Conservation (phyloP, 768 basidiomycete genomes). For the Mycena sanguinolenta region DNA sequence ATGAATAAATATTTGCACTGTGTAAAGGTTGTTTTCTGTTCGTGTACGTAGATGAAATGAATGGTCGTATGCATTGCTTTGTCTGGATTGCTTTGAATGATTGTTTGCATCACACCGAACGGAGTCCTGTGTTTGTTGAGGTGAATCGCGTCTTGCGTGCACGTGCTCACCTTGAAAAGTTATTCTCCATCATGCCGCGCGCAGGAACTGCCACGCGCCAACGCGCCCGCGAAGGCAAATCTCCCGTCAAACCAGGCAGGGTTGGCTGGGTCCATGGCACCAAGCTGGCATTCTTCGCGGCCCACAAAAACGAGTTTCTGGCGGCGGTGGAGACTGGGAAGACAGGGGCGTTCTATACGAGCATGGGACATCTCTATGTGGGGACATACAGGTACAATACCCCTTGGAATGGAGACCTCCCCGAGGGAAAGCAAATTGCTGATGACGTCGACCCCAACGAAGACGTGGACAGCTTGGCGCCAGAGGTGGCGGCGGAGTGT, state of each 20-base stretch:
- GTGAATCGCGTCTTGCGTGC: no score
- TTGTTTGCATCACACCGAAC: no score
- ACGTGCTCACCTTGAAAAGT: no score
- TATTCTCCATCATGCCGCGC: no score
- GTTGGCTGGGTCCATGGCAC: constrained; percentile 9
- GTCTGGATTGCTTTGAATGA: no score
- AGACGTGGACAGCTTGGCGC: neutral
- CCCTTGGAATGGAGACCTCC: neutral
- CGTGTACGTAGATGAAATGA: neutral
- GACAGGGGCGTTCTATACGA: constrained; percentile 8
- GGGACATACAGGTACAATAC: constrained; percentile 6
- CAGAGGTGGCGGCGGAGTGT: neutral
- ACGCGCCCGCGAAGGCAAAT: neutral
- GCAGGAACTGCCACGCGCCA: no score
- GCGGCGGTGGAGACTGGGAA: neutral
- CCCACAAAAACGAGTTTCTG: neutral
- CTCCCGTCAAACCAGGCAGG: neutral
- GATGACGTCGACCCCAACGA: constrained; percentile 12
- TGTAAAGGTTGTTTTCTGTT: no score
- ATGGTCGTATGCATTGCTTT: no score
- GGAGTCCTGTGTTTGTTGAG: no score
- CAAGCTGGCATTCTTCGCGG: constrained; percentile 1
- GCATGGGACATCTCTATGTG: neutral
- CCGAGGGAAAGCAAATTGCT: neutral
- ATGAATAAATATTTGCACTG: no score